Base-by-base conservation (phyloP, 192 early-diverging fungal genomes). In the Neocallimastix lanati region DNA sequence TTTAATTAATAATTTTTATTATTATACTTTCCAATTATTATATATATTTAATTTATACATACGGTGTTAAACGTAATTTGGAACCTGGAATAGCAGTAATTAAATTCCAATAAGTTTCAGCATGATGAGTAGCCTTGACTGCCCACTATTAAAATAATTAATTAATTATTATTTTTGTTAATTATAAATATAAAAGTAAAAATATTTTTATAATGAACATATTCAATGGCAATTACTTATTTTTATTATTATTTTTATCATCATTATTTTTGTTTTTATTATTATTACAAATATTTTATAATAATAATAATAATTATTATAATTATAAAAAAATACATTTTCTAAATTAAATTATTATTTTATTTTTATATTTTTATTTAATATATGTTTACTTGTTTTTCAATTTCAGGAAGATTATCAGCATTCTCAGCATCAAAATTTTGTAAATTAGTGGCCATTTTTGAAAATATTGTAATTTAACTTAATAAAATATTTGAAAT, bases 31-130 rank as follows among this genome's bases (percentile, higher is more conserved):
- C n/a, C n/a, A n/a, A n/a, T n/a, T n/a, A 29, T 37, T 28, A 29
- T 21, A 35, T 30, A 28, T 78, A 33, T 37, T 7, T 14, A 37
- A 37, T 37, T 7, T 14, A 37, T 50, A n/a, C 77, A 78, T 88
- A 92, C 91, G 86, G 88, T 77, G 95, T 96, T 36, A 98, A 88
- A 81, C 89, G 90, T 81, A 98, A 86, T 80, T 92, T 93, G 50
- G 84, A 87, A 76, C 89, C 88, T 30, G 93, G 93, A 67, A 94
- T 84, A 15, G 86, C 77, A 29, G 86, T 83, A 38, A 98, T 85
- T 77, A 98, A 86, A 76, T 92, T 93, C 86, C 94, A 94, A 84
- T 94, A 97, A 25, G 94, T 96, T 82, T 98, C 96, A 29, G 96
- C 95, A 81, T 98, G 95, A 79, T 95, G 93, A 86, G 95, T 91